Evolutionary conservation across 352 stramenopile species (phyloP).

Genomic region (Globisporangium abappressorium): DNA sequence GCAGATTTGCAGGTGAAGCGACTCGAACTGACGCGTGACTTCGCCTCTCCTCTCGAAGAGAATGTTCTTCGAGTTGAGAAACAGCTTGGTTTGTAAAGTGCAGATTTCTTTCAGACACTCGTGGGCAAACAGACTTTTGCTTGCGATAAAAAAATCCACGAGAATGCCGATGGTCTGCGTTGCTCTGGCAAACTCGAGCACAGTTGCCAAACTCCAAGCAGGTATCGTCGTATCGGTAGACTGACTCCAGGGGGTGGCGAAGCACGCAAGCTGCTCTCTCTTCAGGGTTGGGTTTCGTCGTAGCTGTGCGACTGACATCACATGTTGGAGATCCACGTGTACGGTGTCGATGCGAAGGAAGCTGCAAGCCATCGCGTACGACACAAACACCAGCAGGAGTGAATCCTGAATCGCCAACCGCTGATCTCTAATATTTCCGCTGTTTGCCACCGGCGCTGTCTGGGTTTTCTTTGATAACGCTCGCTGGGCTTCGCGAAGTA

Average conservation of each 20-base stretch:
- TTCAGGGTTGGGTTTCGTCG: not conserved
- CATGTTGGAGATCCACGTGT: conserved; percentile 26
- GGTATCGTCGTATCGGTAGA: not conserved
- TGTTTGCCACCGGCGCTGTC: not conserved
- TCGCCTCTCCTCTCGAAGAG: not conserved
- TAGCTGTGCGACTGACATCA: not conserved
- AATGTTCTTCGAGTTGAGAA: conserved; percentile 5
- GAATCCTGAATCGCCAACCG: not conserved
- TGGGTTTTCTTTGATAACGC: not conserved
- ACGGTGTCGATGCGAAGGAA: conserved; percentile 20
- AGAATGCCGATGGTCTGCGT: conserved; percentile 7
- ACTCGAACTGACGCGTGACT: not conserved
- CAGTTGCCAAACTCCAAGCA: not conserved
- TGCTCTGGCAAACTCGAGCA: conserved; percentile 6
- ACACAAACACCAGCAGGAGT: conserved; percentile 23
- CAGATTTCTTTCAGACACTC: conserved; percentile 15
- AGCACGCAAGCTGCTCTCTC: conserved; percentile 3
- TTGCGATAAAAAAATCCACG: conserved; percentile 12
- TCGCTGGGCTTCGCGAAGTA: not conserved
- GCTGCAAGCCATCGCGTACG: conserved; percentile 26
- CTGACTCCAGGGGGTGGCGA: not conserved
- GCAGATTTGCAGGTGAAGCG: conserved; percentile 23
- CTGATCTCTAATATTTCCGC: not conserved
- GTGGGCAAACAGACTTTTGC: conserved; percentile 6
- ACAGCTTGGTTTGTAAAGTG: not conserved